Evolutionary conservation across 106 monocot genomes (phyloP), one percentile per base, ranked within the genome.

Genomic region (Posidonia australis): DNA sequence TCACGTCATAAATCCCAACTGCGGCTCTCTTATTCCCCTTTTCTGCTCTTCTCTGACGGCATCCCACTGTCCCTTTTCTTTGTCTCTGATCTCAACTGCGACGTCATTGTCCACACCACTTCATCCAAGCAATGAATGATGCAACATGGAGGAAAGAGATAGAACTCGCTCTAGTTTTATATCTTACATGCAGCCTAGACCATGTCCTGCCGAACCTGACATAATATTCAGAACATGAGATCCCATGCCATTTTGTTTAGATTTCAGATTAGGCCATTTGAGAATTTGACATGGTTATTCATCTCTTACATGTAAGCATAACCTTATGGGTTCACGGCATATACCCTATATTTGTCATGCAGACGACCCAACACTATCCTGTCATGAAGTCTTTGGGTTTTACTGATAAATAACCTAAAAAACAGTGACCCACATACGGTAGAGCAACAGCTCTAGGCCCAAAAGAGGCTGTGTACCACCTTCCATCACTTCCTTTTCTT

Each of bases 71-170:
- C 27, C 48, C 27, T n/a, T 65, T 48, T 48, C 64, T 30, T 11
- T 18, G 14, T 27, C 44, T 48, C 46, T 65, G 64, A 46, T 48
- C 22, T 65, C 49, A 51, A 65, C 46, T 28, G 64, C 47, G 46
- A 65, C 64, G 64, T 65, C 62, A 62, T 46, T 65, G 62, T 51
- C 48, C 64, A 48, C 48, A 30, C 64, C 46, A 18, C 64, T 59
- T 13, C 31, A 59, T 59, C 58, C 58, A 59, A 59, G n/a, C 58
- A 59, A 59, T 32, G 9, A 59, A 59, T 59, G 59, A 59, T 59
- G 52, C 52, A 53, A 53, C 52, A 17, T n/a, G 14, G 20, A n/a
- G 7, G 20, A 16, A 20, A 53, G 52, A 53, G n/a, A n/a, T 0
- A 0, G 45, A 45, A 14, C 31, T 60, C 31, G 13, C 59, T 60